Percentiles rank a stretch among this genome's conserved stretches.
Evolutionary conservation across 768 basidiomycete genomes (phyloP).

Genomic region (Russula emetica): DNA sequence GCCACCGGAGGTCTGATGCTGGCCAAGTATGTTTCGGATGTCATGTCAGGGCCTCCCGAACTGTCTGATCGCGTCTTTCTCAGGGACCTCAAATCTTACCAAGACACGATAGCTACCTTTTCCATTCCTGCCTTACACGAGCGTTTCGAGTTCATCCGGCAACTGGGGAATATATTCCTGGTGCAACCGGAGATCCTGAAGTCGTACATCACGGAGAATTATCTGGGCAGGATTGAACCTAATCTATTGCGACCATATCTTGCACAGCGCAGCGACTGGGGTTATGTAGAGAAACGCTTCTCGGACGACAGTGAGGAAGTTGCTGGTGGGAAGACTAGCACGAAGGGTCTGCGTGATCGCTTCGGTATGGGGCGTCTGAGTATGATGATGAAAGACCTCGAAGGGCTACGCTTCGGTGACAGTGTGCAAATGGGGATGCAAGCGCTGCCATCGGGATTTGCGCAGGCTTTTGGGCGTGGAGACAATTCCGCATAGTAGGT

Average conservation of each 20-base stretch:
- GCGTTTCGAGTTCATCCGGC: conserved; percentile 96
- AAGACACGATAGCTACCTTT: conserved; percentile 84
- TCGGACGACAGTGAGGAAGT: conserved; percentile 42
- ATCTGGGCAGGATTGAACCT: conserved; percentile 88
- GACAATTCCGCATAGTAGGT: conserved; percentile 11
- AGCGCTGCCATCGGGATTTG: conserved; percentile 49
- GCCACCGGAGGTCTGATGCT: conserved; percentile 97
- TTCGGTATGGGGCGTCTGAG: conserved; percentile 67
- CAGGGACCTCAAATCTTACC: conserved; percentile 95
- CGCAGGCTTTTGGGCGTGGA: conserved; percentile 42
- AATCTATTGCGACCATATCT: conserved; percentile 86
- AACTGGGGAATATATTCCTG: conserved; percentile 95
- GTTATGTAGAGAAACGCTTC: conserved; percentile 77
- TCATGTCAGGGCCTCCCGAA: too few relatives aligned
- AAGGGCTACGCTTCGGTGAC: conserved; percentile 57
- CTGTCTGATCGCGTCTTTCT: background rate
- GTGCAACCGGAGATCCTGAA: conserved; percentile 93
- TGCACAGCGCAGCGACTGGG: conserved; percentile 86
- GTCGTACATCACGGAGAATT: conserved; percentile 91
- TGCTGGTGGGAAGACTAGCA: conserved; percentile 38
- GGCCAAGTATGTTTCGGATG: conserved; percentile 65
- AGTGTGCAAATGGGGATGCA: conserved; percentile 53
- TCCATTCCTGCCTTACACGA: conserved; percentile 79
- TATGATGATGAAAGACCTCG: conserved; percentile 84
- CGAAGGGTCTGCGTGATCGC: conserved; percentile 54